Evolutionary conservation across 2,329 filamentous ascomycete species (phyloP).

Genomic region (Fusarium guadeloupense): DNA sequence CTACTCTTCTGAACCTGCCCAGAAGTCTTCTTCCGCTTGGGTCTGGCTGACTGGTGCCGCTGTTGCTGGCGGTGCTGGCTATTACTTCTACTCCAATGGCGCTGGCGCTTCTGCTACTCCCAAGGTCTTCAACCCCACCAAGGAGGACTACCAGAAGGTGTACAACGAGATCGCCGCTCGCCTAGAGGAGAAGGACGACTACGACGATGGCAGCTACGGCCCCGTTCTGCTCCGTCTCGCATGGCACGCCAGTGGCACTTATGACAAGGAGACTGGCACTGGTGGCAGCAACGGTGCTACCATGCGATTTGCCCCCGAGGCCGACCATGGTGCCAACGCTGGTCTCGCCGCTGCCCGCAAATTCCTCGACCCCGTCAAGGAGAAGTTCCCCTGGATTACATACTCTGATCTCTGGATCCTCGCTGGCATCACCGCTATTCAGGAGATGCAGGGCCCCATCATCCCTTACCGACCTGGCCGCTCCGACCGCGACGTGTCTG

Average conservation of each 20-base stretch:
- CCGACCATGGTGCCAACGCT: conserved; percentile 91
- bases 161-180: conserved; percentile 85
- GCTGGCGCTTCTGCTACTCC: conserved; percentile 56
- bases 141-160: conserved; percentile 93
- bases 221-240: conserved; percentile 90
- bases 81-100: conserved; percentile 71
- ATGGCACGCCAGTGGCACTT: conserved; percentile 95
- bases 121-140: conserved; percentile 75
- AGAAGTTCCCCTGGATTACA: conserved; percentile 90
- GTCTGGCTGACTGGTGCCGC: conserved; percentile 68
- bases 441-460: conserved; percentile 91
- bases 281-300: conserved; percentile 96
- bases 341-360: conserved; percentile 86
- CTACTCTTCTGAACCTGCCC: conserved; percentile 76
- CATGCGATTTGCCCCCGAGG: conserved; percentile 93
- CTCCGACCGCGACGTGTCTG: conserved; percentile 77
- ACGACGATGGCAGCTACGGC: conserved; percentile 96
- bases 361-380: conserved; percentile 92
- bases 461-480: conserved; percentile 92
- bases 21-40: conserved; percentile 59
- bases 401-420: conserved; percentile 99
- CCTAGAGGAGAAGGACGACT: conserved; percentile 90
- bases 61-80: conserved; percentile 70
- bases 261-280: conserved; percentile 85
- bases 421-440: conserved; percentile 82